Conservation (phyloP, 176 grass and related monocot genomes). For the Oryza longistaminata region DNA sequence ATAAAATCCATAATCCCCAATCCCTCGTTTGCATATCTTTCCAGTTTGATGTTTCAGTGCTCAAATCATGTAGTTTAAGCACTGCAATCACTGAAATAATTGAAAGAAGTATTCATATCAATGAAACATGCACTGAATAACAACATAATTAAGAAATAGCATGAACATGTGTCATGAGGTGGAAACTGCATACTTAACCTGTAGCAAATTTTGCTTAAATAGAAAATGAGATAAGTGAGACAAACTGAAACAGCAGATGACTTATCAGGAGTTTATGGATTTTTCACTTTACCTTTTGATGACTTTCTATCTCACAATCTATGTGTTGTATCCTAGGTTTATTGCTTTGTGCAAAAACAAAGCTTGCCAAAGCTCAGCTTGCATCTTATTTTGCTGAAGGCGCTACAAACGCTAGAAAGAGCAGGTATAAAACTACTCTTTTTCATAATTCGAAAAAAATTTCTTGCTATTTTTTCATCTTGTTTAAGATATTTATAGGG, state of each 20-base stretch:
- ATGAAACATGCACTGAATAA: background rate
- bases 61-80: background rate
- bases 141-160: background rate
- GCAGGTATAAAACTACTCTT: slow-evolving; percentile 42
- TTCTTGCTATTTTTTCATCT: slow-evolving; percentile 8
- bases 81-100: background rate
- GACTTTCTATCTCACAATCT: slow-evolving; percentile 25
- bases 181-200: background rate
- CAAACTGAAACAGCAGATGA: background rate
- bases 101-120: background rate
- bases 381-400: slow-evolving; percentile 89
- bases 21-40: background rate
- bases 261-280: background rate
- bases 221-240: background rate
- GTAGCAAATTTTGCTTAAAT: background rate
- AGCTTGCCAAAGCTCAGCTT: slow-evolving; percentile 73
- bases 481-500: slow-evolving; percentile 44
- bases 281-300: slow-evolving; percentile 17
- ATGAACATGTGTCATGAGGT: background rate
- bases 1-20: background rate
- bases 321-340: slow-evolving; percentile 53
- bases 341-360: slow-evolving; percentile 93
- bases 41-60: background rate
- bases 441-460: slow-evolving; percentile 1
- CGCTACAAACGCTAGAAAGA: slow-evolving; percentile 48